Base-by-base conservation (phyloP, 192 early-diverging fungal genomes). In the Coemansia aciculifera region DNA sequence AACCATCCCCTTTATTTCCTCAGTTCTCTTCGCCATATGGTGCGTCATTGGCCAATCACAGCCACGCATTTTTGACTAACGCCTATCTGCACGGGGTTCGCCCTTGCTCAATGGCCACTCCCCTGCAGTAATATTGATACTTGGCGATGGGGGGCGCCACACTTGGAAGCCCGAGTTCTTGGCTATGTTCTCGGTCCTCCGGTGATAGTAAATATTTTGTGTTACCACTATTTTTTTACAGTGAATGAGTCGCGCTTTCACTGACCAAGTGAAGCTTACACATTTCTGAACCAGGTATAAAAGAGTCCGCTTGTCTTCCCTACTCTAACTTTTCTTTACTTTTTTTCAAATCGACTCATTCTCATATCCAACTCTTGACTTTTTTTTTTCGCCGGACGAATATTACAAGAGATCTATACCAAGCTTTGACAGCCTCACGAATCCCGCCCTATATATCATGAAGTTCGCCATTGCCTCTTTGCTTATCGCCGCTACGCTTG, bases 381-480 rank as follows among this genome's bases (percentile, higher is more conserved):
- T 48, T 49, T 12, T 43, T 43, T 43, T 12, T 49, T 67, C 52
- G 31, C 37, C 27, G 32, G 49, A 11, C 24, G 54, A 42, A 57
- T 29, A 27, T 32, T 43, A 19, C n/a, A 27, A 13, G 39, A 52
- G 38, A 56, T 39, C 34, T 62, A 11, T 59, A 27, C 31, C 31
- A 27, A 59, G 46, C 46, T 54, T 29, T 54, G 51, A 54, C 23
- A 54, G 32, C 37, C 5, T 51, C 65, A 56, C 32, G 46, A 52
- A n/a, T 52, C 17, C 11, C 19, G 27, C 27, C 27, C 0, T 27
- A 10, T 49, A 23, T 37, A 64, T 9, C 8, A 75, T 77, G 75
- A 71, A 77, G 66, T 38, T 77, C 42, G 48, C n/a, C 19, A 13
- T 68, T 46, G 62, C 49, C 29, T 38, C 57, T 10, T 61, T 68